Percentiles rank a stretch among this genome's conserved stretches.
Conservation (phyloP, 495 filamentous ascomycete species). For the Penicillium bialowiezense region DNA sequence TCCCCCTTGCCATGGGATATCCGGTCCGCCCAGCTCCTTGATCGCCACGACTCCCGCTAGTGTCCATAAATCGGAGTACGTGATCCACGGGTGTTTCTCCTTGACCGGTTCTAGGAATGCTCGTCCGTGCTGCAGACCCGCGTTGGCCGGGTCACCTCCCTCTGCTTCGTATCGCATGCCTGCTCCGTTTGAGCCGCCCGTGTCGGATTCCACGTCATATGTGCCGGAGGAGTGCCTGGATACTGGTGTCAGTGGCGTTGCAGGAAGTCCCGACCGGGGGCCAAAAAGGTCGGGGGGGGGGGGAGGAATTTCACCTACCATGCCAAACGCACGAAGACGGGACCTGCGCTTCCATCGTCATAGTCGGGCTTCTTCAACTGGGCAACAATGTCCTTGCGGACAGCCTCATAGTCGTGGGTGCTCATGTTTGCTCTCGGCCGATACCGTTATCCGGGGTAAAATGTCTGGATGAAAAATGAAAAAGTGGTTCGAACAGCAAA, state of each 20-base stretch:
- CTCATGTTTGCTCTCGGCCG: constrained; percentile 40
- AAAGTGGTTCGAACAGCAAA: constrained; percentile 4
- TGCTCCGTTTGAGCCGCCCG: constrained; percentile 61
- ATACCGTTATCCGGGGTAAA: constrained; percentile 25
- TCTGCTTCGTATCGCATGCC: constrained; percentile 64
- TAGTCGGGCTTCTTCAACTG: constrained; percentile 57
- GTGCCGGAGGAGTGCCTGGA: constrained; percentile 58
- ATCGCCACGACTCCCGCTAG: constrained; percentile 58
- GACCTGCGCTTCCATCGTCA: constrained; percentile 61
- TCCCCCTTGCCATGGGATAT: constrained; percentile 51
- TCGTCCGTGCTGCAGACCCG: constrained; percentile 60
- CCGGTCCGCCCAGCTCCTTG: constrained; percentile 56
- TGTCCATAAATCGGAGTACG: constrained; percentile 63
- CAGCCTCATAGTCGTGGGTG: constrained; percentile 48
- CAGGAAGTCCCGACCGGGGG: constrained; percentile 7
- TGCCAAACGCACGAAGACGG: constrained; percentile 59
- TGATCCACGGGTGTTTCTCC: constrained; percentile 57
- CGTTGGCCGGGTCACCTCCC: constrained; percentile 62
- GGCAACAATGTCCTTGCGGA: constrained; percentile 52
- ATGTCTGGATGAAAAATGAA: neutral
- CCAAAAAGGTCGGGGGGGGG: no score
- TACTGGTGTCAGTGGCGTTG: constrained; percentile 9
- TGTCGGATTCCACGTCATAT: constrained; percentile 55
- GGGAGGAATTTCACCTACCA: constrained; percentile 43
- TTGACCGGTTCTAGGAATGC: constrained; percentile 62